Conservation (phyloP, 106 monocot genomes). For the Iris macrosiphon region DNA sequence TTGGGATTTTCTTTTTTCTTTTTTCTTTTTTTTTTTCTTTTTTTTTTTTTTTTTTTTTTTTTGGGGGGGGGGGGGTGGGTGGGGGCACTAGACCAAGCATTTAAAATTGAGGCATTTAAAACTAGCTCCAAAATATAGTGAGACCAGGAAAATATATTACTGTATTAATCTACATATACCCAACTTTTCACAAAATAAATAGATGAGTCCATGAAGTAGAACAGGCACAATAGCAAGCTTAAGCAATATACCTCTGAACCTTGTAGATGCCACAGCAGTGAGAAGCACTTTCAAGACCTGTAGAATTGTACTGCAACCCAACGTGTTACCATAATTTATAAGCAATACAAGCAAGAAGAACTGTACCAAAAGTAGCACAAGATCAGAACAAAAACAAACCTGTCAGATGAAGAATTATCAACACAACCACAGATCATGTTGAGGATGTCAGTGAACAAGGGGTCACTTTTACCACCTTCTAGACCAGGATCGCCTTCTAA, state of each 20-base stretch:
- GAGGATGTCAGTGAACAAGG: constrained; percentile 73
- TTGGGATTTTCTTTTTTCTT: no score
- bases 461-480: constrained; percentile 68
- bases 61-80: no score
- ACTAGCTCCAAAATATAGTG: neutral
- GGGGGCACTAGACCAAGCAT: neutral
- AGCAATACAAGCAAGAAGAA: constrained; percentile 1
- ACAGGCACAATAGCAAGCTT: neutral
- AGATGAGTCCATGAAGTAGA: no score
- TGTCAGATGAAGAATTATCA: constrained; percentile 86
- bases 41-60: no score
- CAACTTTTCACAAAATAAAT: neutral
- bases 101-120: no score
- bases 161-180: neutral
- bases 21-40: no score
- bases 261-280: constrained; percentile 87
- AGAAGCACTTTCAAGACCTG: constrained; percentile 98
- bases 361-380: neutral
- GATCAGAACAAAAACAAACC: constrained; percentile 35
- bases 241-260: constrained; percentile 69
- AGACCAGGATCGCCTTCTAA: constrained; percentile 96
- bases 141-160: neutral
- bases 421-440: constrained; percentile 85
- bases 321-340: constrained; percentile 5
- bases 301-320: constrained; percentile 64